Conservation (phyloP, 306 rosid species). For the Cucurbita ficifolia region DNA sequence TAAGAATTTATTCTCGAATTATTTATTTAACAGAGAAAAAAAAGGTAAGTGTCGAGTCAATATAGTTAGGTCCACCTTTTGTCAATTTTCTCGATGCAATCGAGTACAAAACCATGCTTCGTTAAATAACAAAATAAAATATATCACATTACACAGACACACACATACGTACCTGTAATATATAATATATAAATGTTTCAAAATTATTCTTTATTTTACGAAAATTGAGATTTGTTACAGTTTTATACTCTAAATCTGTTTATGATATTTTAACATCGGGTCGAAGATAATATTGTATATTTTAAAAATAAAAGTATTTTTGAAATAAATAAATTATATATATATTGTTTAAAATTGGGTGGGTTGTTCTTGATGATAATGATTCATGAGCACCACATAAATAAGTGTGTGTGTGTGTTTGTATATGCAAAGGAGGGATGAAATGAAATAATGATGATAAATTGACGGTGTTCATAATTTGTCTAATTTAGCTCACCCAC, state of each 20-base stretch:
- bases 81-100: slow-evolving; percentile 51
- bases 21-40: background rate
- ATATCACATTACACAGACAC: slow-evolving; percentile 16
- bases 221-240: too few relatives aligned
- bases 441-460: slow-evolving; percentile 19
- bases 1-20: background rate
- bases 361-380: slow-evolving; percentile 30
- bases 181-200: too few relatives aligned
- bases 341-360: background rate
- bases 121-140: slow-evolving; percentile 63
- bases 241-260: too few relatives aligned
- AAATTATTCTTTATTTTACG: too few relatives aligned
- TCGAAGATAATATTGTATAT: too few relatives aligned
- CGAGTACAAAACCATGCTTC: slow-evolving; percentile 62
- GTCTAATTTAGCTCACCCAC: slow-evolving; percentile 32
- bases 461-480: slow-evolving; percentile 22
- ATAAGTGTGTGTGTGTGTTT: background rate
- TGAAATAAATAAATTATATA: background rate
- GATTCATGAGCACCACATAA: slow-evolving; percentile 7
- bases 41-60: slow-evolving; percentile 24
- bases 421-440: background rate
- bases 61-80: slow-evolving; percentile 48
- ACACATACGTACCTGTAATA: too few relatives aligned
- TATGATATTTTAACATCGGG: too few relatives aligned
- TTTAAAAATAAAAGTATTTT: too few relatives aligned